These are phyloP conservation scores for Saururus chinensis DNA, from an alignment of 164 flowering plant species.

Conservation along the genomic window DNA sequence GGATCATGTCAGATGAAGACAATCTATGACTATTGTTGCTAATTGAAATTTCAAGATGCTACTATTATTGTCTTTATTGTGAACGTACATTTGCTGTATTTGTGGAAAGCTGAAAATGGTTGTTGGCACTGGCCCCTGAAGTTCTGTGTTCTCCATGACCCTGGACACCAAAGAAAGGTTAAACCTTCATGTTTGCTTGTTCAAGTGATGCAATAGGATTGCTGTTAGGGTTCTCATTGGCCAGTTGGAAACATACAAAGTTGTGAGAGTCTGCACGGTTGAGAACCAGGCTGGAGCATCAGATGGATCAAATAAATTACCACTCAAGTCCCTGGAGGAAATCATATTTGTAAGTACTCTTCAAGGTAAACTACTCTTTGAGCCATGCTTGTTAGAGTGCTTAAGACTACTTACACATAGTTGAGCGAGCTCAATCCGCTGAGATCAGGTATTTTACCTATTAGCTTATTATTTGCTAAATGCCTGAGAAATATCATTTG, in stretches of 20 bases:
- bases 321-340: conserved; percentile 69
- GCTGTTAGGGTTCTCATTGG: not conserved
- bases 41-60: no score
- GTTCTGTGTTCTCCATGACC: conserved; percentile 50
- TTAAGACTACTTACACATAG: conserved; percentile 49
- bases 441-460: conserved; percentile 60
- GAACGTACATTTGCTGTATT: conserved; percentile 35
- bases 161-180: conserved; percentile 18
- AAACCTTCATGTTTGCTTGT: conserved; percentile 1
- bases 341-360: conserved; percentile 56
- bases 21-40: not conserved
- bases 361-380: conserved; percentile 54
- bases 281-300: conserved; percentile 84
- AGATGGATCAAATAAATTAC: conserved; percentile 57
- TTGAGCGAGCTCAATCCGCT: conserved; percentile 48
- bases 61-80: not conserved
- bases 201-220: not conserved
- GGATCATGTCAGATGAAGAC: not conserved
- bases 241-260: conserved; percentile 47
- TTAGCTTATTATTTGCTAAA: conserved; percentile 54
- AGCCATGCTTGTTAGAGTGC: conserved; percentile 1
- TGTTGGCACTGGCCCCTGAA: conserved; percentile 52
- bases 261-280: conserved; percentile 60
- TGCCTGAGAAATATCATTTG: conserved; percentile 34
- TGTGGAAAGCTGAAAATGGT: conserved; percentile 55